phyloP scores from a whole-genome alignment of 2,329 filamentous ascomycete genomes.

The Penicillium sp. region DNA sequence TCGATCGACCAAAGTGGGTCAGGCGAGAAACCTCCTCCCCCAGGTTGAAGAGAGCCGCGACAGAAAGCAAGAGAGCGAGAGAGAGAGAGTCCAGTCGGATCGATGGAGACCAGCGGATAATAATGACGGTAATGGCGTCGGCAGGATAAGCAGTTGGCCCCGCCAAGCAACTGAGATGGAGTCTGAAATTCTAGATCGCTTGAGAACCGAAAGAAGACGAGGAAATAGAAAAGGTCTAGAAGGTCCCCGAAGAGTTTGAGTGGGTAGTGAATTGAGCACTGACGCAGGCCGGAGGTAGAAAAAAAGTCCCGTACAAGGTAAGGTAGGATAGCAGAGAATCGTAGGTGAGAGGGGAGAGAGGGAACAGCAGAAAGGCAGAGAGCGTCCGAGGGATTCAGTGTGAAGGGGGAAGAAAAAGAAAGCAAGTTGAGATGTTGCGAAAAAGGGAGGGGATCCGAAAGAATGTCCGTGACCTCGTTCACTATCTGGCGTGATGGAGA shows the following conservation, averaged over 20 bases:
- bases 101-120: constrained; percentile 7
- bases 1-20: too few species aligned
- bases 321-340: background rate
- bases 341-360: background rate
- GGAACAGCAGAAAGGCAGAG: background rate
- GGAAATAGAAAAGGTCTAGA: too few species aligned
- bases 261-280: too few species aligned
- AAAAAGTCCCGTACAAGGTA: constrained; percentile 6
- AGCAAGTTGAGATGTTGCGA: background rate
- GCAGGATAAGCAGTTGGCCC: background rate
- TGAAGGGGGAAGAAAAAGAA: background rate
- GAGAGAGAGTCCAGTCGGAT: constrained; percentile 4
- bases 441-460: background rate
- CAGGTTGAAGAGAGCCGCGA: background rate
- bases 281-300: too few species aligned
- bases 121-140: constrained; percentile 8
- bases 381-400: too few species aligned
- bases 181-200: constrained; percentile 2
- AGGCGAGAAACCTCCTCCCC: too few species aligned
- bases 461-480: too few species aligned
- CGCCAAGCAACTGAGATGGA: background rate
- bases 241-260: too few species aligned
- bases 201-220: background rate
- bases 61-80: too few species aligned
- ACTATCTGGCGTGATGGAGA: constrained; percentile 5